Evolutionary conservation across 495 filamentous ascomycete genomes (phyloP).

Genomic region (Chaetomidium leptoderma): DNA sequence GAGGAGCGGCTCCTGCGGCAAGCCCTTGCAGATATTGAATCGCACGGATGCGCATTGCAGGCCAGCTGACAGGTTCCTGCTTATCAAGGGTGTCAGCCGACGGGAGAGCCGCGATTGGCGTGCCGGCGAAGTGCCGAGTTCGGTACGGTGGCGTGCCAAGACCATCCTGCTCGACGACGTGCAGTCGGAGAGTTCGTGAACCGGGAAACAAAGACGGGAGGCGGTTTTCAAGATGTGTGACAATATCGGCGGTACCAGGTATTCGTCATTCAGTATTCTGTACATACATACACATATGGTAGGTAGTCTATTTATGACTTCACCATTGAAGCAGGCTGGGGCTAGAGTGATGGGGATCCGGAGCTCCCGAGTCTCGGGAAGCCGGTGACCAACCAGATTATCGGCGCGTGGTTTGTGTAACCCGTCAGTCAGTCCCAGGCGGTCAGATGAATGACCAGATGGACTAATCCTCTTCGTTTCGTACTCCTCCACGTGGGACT

Average conservation of each 20-base stretch:
- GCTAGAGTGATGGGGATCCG: too few relatives aligned
- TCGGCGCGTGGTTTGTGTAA: neutral
- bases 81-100: neutral
- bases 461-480: neutral
- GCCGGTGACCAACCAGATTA: neutral
- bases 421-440: too few relatives aligned
- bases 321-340: too few relatives aligned
- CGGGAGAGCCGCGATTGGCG: constrained; percentile 1
- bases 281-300: too few relatives aligned
- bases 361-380: too few relatives aligned
- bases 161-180: neutral
- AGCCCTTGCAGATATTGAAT: neutral
- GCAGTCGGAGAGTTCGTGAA: neutral
- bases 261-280: too few relatives aligned
- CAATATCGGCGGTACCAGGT: too few relatives aligned
- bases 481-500: neutral
- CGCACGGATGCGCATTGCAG: too few relatives aligned
- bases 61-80: neutral
- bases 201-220: too few relatives aligned
- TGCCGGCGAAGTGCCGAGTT: neutral
- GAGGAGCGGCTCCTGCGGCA: neutral
- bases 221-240: too few relatives aligned
- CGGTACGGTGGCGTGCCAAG: neutral
- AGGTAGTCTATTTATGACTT: too few relatives aligned
- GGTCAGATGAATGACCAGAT: neutral